phyloP scores from a whole-genome alignment of 257 asterid species.

The Solanum pinnatisectum region DNA sequence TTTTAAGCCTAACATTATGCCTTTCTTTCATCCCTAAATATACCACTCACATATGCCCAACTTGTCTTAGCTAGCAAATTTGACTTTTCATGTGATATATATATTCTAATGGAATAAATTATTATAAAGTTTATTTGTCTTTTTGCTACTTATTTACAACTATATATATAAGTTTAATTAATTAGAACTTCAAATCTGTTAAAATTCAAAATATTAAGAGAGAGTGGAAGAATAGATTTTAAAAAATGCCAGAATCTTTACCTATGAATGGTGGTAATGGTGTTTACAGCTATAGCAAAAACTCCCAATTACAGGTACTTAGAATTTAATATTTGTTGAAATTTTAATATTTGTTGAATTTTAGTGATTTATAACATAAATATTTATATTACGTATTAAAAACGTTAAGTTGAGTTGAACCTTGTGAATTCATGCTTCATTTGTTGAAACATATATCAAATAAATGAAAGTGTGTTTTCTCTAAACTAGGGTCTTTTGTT shows the following conservation, averaged over 20 bases:
- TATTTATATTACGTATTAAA: neutral
- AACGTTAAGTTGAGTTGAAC: neutral
- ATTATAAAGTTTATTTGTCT: neutral
- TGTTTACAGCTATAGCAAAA: conserved; percentile 26
- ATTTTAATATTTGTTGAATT: neutral
- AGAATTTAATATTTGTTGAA: neutral
- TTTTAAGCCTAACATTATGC: neutral
- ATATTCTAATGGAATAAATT: neutral
- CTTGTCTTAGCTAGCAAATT: neutral
- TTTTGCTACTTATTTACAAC: neutral
- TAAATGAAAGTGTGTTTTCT: neutral
- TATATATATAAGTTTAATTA: neutral
- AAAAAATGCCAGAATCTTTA: neutral
- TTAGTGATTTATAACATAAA: neutral
- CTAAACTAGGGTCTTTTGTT: too few relatives aligned
- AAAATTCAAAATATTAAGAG: neutral
- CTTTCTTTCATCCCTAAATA: neutral
- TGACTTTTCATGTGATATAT: neutral
- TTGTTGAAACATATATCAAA: neutral
- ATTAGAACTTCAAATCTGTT: neutral
- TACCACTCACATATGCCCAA: neutral
- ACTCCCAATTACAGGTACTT: conserved; percentile 32
- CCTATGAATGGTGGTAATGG: conserved; percentile 41
- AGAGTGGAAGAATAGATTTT: neutral
- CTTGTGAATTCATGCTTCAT: neutral